Percentiles rank a stretch among this genome's conserved stretches.
phyloP scores from a whole-genome alignment of 768 basidiomycete genomes.

The Boletus vinaceobasis region DNA sequence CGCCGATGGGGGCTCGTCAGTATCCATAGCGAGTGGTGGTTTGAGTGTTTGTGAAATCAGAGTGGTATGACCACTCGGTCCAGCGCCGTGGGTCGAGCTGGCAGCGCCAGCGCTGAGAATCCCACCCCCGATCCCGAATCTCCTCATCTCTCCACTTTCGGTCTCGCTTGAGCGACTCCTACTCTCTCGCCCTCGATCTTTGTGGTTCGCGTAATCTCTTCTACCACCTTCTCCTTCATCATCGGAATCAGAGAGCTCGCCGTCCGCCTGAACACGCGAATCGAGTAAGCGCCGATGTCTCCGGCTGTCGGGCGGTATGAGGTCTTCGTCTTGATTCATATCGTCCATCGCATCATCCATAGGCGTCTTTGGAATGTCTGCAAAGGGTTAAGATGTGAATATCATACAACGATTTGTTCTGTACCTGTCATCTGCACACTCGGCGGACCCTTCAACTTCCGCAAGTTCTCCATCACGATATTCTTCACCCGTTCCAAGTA shows the following conservation, averaged over 20 bases:
- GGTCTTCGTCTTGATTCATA: conserved; percentile 77
- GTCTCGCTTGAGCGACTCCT: conserved; percentile 40
- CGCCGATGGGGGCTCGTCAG: conserved; percentile 28
- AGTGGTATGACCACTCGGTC: conserved; percentile 68
- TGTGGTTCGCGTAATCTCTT: conserved; percentile 60
- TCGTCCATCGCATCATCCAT: conserved; percentile 86
- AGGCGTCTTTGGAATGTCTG: conserved; percentile 81
- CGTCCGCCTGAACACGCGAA: conserved; percentile 75
- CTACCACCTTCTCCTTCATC: conserved; percentile 93
- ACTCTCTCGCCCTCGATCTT: conserved; percentile 46
- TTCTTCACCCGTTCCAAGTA: conserved; percentile 92
- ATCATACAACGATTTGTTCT: conserved; percentile 9
- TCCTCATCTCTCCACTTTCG: conserved; percentile 42
- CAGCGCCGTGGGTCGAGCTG: conserved; percentile 63
- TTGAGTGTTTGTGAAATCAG: conserved; percentile 30
- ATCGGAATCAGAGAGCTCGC: conserved; percentile 94
- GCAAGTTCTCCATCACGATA: conserved; percentile 88
- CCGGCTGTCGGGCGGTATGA: conserved; percentile 72
- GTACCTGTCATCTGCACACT: conserved; percentile 88
- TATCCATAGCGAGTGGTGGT: conserved; percentile 32
- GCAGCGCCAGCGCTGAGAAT: conserved; percentile 63
- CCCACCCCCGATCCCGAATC: conserved; percentile 66
- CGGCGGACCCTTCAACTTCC: conserved; percentile 83
- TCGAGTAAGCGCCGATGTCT: conserved; percentile 78
- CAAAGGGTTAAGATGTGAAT: not conserved